Conservation (phyloP, 2,329 filamentous ascomycete genomes). For the Aspergillus clavatus region DNA sequence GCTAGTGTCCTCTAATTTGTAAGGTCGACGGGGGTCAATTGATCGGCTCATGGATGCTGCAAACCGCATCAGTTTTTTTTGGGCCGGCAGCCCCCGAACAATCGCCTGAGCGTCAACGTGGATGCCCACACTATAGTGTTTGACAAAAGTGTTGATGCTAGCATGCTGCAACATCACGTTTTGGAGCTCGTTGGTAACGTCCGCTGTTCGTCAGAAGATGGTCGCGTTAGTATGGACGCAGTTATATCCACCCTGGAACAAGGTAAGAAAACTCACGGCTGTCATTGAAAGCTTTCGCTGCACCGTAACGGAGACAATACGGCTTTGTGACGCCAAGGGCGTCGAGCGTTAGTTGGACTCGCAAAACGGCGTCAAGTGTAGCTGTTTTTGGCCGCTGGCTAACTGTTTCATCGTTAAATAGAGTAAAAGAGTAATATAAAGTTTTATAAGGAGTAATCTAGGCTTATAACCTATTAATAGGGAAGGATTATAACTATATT, state of each 20-base stretch:
- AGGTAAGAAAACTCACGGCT: too few species aligned
- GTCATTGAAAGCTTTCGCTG: conserved; percentile 36
- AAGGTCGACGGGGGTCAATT: conserved; percentile 10
- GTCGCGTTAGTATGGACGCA: too few species aligned
- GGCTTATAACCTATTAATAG: too few species aligned
- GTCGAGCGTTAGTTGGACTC: too few species aligned
- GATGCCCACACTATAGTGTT: conserved; percentile 13
- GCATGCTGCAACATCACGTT: conserved; percentile 21
- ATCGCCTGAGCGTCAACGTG: conserved; percentile 13
- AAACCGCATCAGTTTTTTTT: conserved; percentile 12
- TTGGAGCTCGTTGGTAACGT: conserved; percentile 19
- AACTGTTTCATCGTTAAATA: too few species aligned
- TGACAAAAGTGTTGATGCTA: conserved; percentile 12
- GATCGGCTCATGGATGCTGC: conserved; percentile 11
- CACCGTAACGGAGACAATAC: conserved; percentile 33
- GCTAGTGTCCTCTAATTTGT: conserved; percentile 13
- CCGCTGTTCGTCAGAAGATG: conserved; percentile 16
- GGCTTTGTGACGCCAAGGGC: conserved; percentile 30
- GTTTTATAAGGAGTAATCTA: too few species aligned
- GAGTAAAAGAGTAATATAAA: too few species aligned
- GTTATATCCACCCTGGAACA: too few species aligned
- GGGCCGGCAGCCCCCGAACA: conserved; percentile 8
- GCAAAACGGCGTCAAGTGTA: too few species aligned
- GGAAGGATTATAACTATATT: too few species aligned
- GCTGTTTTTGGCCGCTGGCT: too few species aligned